Evolutionary conservation across 108 stramenopile species (phyloP), one percentile per base, ranked within the genome.

Genomic region (Cyclotella baltica): DNA sequence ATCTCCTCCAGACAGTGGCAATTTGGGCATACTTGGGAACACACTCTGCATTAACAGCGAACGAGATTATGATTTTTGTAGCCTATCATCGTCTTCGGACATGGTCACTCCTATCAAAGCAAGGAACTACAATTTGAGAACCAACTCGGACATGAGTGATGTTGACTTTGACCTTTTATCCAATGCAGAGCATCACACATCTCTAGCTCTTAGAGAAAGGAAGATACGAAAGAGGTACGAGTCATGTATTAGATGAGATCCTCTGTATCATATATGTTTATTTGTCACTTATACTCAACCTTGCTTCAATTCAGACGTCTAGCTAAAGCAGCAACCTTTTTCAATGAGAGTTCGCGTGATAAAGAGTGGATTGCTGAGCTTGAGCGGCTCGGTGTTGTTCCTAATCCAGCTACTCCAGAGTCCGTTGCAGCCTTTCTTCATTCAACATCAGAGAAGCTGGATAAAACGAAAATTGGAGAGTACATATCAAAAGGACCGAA

Each of bases 401-500:
- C 81, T 3, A 82, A 51, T 43, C 77, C 77, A 19, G 68, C 77
- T 25, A 80, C 87, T 31, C 83, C 90, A 10, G 72, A 78, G 36
- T 77, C 76, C 16, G 88, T 98, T 8, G 98, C 98, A 4, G 55
- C 57, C 13, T 90, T 97, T 62, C 76, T 99, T 59, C 95, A 88
- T 72, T 78, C 82, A 20, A 93, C 96, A 47, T 88, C 93, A 52
- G 51, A 52, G 4, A 90, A 93, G 31, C 81, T 99, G n/a, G 97
- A 98, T 78, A 95, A 93, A 72, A 61, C 85, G 31, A 84, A 89
- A 72, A 72, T 99, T 38, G 98, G 98, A 3, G 85, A 89, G 38
- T 99, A 97, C 63, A 72, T 99, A 11, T 85, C 94, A 56, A 96
- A 96, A 79, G 98, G 97, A 18, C 97, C 97, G 0, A 84, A 72